Evolutionary conservation across 2,329 filamentous ascomycete species (phyloP), one percentile per base, ranked within the genome.

Genomic region (Phialocephala subalpina): DNA sequence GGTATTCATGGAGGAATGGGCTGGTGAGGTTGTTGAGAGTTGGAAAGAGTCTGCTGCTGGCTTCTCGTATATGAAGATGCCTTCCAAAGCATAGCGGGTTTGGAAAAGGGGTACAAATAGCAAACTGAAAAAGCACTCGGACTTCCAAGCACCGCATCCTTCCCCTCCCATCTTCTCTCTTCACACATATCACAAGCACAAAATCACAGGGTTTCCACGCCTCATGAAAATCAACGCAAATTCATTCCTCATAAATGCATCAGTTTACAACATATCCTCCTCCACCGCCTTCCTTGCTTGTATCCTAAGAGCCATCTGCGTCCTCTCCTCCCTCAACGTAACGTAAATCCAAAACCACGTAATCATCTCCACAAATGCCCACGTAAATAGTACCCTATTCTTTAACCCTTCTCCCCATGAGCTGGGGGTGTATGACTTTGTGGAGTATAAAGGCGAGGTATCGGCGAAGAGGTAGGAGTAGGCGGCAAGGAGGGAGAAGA

Each of bases 341-440:
- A 90, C 83, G 84, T 89, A 93, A 27, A 87, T 88, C 94, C 94
- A 97, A 78, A 97, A 94, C 93, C 94, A 97, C 67, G 86, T 86
- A 71, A 93, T 83, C 77, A 93, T 87, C 82, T 97, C 94, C 75
- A 97, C 76, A 74, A 97, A 96, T 9, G 88, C 89, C 79, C 93
- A 96, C 0, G 91, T 89, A 76, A 97, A 97, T 47, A 97, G 87
- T 47, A 97, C 82, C 59, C 93, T 87, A 77, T 97, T 97, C 81
- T 94, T 93, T 73, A 97, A 79, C 27, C 87, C 86, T 68, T 94
- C 90, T 58, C 87, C 83, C 76, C 84, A 74, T 71, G 84, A 78
- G 85, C 75, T 77, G 74, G 58, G 77, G 75, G 38, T 80, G 77
- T 60, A 76, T 69, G 69, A 81, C 80, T 33, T 74, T 27, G 69